Conservation (phyloP, 169 alveolate species). For the Plasmodium inui region DNA sequence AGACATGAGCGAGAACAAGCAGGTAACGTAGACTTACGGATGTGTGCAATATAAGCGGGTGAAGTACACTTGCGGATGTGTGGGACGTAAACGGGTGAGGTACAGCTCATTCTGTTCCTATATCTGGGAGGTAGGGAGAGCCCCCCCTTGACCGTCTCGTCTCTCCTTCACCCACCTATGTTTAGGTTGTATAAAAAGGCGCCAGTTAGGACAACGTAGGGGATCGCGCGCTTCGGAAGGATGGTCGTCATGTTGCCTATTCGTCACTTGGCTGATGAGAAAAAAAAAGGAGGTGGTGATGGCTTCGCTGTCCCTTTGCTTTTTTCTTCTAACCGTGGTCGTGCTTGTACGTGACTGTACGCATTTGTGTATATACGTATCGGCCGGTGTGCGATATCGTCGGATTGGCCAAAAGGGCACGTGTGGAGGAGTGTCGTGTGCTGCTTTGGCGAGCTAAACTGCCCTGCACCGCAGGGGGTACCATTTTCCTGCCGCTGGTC, state of each 20-base stretch:
- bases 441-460: neutral
- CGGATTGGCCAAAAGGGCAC: neutral
- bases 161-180: constrained; percentile 17
- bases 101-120: neutral
- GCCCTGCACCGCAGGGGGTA: neutral
- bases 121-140: neutral
- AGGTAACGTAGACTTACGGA: neutral
- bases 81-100: no score
- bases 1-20: neutral
- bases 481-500: neutral
- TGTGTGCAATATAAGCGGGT: neutral
- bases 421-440: neutral
- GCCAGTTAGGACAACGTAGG: constrained; percentile 50
- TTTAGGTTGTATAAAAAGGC: constrained; percentile 60
- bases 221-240: constrained; percentile 11
- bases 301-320: neutral
- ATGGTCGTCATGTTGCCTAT: neutral
- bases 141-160: neutral
- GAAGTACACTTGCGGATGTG: neutral
- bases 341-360: neutral
- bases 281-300: neutral
- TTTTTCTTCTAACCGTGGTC: neutral
- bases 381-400: neutral
- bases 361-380: neutral
- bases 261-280: neutral